Conservation (phyloP, 768 basidiomycete genomes). For the Suillus cothurnatus region DNA sequence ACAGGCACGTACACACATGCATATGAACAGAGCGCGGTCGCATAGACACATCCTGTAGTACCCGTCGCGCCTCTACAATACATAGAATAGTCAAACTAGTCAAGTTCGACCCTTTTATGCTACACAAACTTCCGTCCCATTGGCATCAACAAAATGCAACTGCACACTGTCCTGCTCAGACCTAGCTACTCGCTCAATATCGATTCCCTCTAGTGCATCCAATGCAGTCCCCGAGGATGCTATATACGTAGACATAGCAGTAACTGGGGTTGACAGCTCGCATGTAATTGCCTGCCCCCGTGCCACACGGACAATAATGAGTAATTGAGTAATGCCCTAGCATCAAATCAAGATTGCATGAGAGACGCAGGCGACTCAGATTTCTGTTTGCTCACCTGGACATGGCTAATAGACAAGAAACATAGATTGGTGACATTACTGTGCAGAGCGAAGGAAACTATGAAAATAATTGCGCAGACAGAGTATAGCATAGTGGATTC, state of each 20-base stretch:
- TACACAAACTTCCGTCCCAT: background rate
- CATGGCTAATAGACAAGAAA: slow-evolving; percentile 24
- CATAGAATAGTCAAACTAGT: background rate
- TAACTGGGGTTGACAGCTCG: background rate
- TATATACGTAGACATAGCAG: background rate
- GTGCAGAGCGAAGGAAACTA: slow-evolving; percentile 23
- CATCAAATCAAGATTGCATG: background rate
- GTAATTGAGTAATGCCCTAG: background rate
- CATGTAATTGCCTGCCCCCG: background rate
- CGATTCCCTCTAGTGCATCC: background rate
- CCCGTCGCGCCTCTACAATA: no score
- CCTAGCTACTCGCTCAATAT: background rate
- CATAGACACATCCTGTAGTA: background rate
- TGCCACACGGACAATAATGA: background rate
- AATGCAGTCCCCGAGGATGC: background rate
- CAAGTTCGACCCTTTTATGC: background rate
- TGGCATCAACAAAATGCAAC: background rate
- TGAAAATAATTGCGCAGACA: slow-evolving; percentile 27
- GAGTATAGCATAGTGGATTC: slow-evolving; percentile 32
- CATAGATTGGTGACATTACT: slow-evolving; percentile 25
- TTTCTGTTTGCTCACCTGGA: background rate
- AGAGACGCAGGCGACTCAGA: background rate
- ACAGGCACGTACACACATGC: background rate
- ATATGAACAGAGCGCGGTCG: background rate
- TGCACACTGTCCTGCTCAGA: background rate